Conservation (phyloP, 2,329 filamentous ascomycete species). For the Fusarium miscanthi region DNA sequence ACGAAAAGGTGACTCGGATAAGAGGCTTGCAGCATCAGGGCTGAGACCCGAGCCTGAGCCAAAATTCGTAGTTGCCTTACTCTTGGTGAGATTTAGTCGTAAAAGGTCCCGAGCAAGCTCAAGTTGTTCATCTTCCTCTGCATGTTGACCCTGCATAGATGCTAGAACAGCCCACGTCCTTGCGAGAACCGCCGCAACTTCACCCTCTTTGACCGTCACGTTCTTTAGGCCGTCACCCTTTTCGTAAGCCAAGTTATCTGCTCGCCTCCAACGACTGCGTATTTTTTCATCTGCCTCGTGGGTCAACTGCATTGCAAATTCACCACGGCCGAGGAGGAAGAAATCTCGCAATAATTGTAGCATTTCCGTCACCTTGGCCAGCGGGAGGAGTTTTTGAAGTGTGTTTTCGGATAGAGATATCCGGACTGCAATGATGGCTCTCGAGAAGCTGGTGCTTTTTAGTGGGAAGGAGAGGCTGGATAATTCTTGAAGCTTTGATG, state of each 20-base stretch:
- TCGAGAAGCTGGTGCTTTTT: conserved; percentile 75
- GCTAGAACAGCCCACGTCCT: conserved; percentile 84
- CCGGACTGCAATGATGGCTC: conserved; percentile 79
- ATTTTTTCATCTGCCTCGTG: conserved; percentile 85
- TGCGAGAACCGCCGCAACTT: conserved; percentile 80
- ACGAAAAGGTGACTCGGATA: conserved; percentile 72
- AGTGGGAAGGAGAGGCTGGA: conserved; percentile 78
- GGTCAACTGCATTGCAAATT: conserved; percentile 90
- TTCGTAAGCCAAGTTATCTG: conserved; percentile 68
- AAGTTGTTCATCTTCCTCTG: conserved; percentile 84
- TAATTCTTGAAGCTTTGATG: conserved; percentile 76
- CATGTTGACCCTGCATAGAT: conserved; percentile 74
- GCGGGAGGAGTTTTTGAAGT: conserved; percentile 82
- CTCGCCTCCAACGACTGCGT: conserved; percentile 75
- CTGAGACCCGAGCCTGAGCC: conserved; percentile 52
- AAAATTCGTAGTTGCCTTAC: conserved; percentile 53
- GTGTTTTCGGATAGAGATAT: conserved; percentile 85
- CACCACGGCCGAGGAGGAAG: conserved; percentile 86
- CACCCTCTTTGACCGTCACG: conserved; percentile 83
- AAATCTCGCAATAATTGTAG: conserved; percentile 85
- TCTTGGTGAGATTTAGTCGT: conserved; percentile 71
- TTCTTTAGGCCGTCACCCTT: conserved; percentile 60
- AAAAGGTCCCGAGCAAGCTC: conserved; percentile 85
- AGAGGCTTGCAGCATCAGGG: conserved; percentile 47
- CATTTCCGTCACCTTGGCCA: conserved; percentile 79